A percentile compares a stretch with the other conserved stretches of the same genome.
phyloP scores from a whole-genome alignment of 768 basidiomycete genomes.

The Pleurotus salmoneostramineus region DNA sequence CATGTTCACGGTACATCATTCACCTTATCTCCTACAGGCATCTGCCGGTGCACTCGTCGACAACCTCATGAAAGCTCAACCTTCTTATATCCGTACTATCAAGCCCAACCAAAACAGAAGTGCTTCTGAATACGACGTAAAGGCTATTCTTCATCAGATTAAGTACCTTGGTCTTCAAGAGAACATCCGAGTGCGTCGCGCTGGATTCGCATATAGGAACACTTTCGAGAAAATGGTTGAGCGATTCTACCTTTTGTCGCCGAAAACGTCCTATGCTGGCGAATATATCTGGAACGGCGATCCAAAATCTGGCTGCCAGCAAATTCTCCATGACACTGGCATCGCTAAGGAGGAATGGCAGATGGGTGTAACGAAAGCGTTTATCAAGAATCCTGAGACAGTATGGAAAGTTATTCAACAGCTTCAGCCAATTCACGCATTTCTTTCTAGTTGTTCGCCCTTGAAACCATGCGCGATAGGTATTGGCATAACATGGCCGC shows the following conservation, averaged over 20 bases:
- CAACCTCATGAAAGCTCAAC: slow-evolving; percentile 95
- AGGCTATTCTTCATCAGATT: slow-evolving; percentile 97
- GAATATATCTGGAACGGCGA: slow-evolving; percentile 98
- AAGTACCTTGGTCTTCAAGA: slow-evolving; percentile 98
- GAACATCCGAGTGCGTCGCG: slow-evolving; percentile 95
- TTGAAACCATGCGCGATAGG: slow-evolving; percentile 97
- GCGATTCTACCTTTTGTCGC: slow-evolving; percentile 93
- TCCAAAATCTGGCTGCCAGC: slow-evolving; percentile 85
- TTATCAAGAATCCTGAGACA: slow-evolving; percentile 99
- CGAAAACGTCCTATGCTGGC: slow-evolving; percentile 94
- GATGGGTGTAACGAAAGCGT: slow-evolving; percentile 98
- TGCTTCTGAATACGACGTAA: slow-evolving; percentile 85
- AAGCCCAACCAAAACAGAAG: slow-evolving; percentile 98
- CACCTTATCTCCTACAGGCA: slow-evolving; percentile 34
- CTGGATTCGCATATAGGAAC: slow-evolving; percentile 97
- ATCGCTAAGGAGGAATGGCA: slow-evolving; percentile 99
- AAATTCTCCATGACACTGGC: slow-evolving; percentile 91
- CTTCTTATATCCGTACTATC: slow-evolving; percentile 98
- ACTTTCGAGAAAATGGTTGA: slow-evolving; percentile 99
- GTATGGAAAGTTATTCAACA: slow-evolving; percentile 31
- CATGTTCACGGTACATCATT: neutral
- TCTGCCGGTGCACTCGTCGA: slow-evolving; percentile 97
- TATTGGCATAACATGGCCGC: slow-evolving; percentile 99
- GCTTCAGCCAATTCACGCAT: slow-evolving; percentile 3
- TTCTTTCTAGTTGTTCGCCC: slow-evolving; percentile 78